Conservation (phyloP, 805 yeast species). For the Sungouiella blattae region DNA sequence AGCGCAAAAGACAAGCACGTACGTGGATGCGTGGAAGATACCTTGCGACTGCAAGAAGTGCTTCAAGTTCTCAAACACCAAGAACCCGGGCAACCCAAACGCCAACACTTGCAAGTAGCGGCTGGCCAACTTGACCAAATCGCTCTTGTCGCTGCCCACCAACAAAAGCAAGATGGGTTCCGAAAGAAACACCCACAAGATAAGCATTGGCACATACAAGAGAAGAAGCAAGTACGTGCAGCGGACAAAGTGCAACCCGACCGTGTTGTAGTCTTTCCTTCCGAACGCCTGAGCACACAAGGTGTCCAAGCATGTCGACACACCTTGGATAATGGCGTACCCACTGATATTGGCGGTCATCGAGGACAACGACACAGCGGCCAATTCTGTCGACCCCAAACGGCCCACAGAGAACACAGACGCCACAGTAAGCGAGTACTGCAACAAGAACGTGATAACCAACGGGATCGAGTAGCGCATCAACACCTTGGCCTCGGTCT, state of each 20-base stretch:
- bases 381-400: constrained; percentile 66
- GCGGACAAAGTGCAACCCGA: constrained; percentile 66
- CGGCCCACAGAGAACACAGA: constrained; percentile 76
- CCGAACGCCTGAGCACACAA: constrained; percentile 79
- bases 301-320: constrained; percentile 76
- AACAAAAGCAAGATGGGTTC: constrained; percentile 40
- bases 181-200: constrained; percentile 60
- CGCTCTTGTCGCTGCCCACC: constrained; percentile 22
- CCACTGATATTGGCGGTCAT: constrained; percentile 80
- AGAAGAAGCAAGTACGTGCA: constrained; percentile 56
- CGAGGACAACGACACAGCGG: constrained; percentile 70
- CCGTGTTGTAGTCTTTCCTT: constrained; percentile 57
- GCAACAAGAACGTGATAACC: constrained; percentile 63
- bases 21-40: constrained; percentile 75
- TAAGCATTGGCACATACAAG: constrained; percentile 52
- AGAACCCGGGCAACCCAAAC: constrained; percentile 71
- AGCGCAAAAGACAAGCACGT: constrained; percentile 65
- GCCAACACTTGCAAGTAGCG: constrained; percentile 52
- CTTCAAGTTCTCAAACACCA: constrained; percentile 68
- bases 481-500: constrained; percentile 39
- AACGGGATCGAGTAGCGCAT: constrained; percentile 51
- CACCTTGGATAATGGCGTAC: constrained; percentile 70
- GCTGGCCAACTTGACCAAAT: constrained; percentile 49
- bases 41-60: constrained; percentile 76
- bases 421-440: constrained; percentile 71